phyloP scores from a whole-genome alignment of 129 eudicot species.

The Flaveria brownii region DNA sequence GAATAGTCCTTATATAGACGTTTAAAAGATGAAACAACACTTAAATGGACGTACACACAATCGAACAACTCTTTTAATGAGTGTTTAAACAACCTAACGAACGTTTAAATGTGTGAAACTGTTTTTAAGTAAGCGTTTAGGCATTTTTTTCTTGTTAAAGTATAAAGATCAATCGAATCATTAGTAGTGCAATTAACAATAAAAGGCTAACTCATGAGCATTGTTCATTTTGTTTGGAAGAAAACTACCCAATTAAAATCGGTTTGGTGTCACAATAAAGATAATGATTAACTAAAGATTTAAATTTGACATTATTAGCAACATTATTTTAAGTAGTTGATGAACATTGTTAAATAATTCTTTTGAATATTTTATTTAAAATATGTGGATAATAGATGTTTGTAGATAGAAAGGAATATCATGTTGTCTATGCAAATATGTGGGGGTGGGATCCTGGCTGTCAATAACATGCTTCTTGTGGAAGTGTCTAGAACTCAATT shows the following conservation, averaged over 20 bases:
- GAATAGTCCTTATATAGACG: too few relatives aligned
- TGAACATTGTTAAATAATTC: not conserved
- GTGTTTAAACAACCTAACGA: too few relatives aligned
- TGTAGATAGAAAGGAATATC: slow-evolving; percentile 44
- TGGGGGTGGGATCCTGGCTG: slow-evolving; percentile 40
- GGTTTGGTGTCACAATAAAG: slow-evolving; percentile 13
- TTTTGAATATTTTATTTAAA: not conserved
- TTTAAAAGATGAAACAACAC: too few relatives aligned
- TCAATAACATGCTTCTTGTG: slow-evolving; percentile 35
- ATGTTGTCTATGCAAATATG: slow-evolving; percentile 32
- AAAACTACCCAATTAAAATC: not conserved
- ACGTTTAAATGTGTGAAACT: too few relatives aligned
- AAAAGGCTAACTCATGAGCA: too few relatives aligned
- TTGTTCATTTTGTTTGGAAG: too few relatives aligned
- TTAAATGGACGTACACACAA: too few relatives aligned
- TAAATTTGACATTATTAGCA: not conserved
- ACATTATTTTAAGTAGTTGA: not conserved
- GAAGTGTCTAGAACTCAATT: slow-evolving; percentile 34
- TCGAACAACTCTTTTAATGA: too few relatives aligned
- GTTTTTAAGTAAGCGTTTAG: too few relatives aligned
- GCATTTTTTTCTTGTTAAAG: too few relatives aligned
- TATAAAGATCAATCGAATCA: too few relatives aligned
- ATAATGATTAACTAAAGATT: not conserved
- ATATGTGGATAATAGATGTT: slow-evolving; percentile 17
- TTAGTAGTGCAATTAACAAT: too few relatives aligned